Evolutionary conservation across 2,329 filamentous ascomycete species (phyloP).

Genomic region (Huntiella omanensis): DNA sequence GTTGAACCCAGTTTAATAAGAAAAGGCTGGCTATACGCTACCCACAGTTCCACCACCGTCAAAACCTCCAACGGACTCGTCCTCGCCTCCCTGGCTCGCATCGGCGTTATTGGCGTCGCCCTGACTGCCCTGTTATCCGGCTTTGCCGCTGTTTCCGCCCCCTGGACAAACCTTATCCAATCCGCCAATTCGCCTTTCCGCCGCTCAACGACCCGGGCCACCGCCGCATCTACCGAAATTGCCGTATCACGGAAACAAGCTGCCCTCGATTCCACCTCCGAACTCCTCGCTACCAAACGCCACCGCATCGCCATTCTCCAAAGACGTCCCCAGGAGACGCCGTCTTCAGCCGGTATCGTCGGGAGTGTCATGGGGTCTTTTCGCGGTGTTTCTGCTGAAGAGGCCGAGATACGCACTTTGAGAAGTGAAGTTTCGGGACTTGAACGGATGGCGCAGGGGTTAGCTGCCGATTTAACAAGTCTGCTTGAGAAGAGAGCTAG

Average conservation of each 20-base stretch:
- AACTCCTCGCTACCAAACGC: conserved; percentile 58
- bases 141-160: conserved; percentile 71
- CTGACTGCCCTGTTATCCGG: conserved; percentile 78
- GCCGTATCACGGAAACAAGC: conserved; percentile 62
- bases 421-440: conserved; percentile 63
- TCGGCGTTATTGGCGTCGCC: conserved; percentile 71
- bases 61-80: conserved; percentile 19
- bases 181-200: conserved; percentile 28
- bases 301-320: conserved; percentile 53
- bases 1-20: conserved; percentile 14
- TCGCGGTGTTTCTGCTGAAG: conserved; percentile 42
- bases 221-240: conserved; percentile 46
- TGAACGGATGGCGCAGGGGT: conserved; percentile 57
- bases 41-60: conserved; percentile 9
- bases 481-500: conserved; percentile 44
- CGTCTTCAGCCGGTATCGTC: conserved; percentile 34
- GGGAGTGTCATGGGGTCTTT: conserved; percentile 56
- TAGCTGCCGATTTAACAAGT: conserved; percentile 42
- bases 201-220: conserved; percentile 15
- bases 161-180: conserved; percentile 61
- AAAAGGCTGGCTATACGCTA: conserved; percentile 6
- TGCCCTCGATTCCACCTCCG: conserved; percentile 58
- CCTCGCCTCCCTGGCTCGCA: conserved; percentile 42
- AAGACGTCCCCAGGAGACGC: conserved; percentile 21
- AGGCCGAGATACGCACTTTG: conserved; percentile 39